Conservation (phyloP, 2,329 filamentous ascomycete genomes). For the Penicillium sp. region DNA sequence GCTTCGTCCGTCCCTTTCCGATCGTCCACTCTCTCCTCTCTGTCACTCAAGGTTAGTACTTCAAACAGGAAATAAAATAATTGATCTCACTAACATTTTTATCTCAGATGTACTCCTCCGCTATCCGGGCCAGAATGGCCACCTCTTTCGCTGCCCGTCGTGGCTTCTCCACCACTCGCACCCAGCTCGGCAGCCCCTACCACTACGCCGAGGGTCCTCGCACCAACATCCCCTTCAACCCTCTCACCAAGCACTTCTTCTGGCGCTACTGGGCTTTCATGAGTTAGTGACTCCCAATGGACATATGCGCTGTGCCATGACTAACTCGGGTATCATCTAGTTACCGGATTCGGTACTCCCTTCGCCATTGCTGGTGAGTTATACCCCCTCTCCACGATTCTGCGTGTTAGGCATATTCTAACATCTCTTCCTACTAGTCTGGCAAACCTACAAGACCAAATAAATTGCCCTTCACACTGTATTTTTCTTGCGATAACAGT, state of each 20-base stretch:
- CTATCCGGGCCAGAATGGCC: conserved; percentile 61
- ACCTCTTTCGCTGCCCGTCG: conserved; percentile 73
- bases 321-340: conserved; percentile 47
- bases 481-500: conserved; percentile 19
- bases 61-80: conserved; percentile 5
- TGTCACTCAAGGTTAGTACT: conserved; percentile 33
- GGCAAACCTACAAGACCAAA: conserved; percentile 65
- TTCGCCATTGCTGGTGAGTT: conserved; percentile 63
- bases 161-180: conserved; percentile 87
- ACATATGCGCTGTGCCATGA: conserved; percentile 4
- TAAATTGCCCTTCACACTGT: conserved; percentile 26
- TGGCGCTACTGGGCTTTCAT: conserved; percentile 80
- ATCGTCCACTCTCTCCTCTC: conserved; percentile 23
- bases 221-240: conserved; percentile 96
- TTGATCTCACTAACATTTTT: conserved; percentile 36
- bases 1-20: conserved; percentile 23
- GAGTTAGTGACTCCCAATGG: conserved; percentile 48
- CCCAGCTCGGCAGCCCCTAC: conserved; percentile 84
- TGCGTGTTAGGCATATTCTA: conserved; percentile 20
- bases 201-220: conserved; percentile 97
- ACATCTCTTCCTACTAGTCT: conserved; percentile 48
- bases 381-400: background rate
- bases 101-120: conserved; percentile 69
- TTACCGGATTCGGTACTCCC: conserved; percentile 56
- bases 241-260: conserved; percentile 80